Base-by-base conservation (phyloP, 2,329 filamentous ascomycete genomes). In the Paramyrothecium roridum region DNA sequence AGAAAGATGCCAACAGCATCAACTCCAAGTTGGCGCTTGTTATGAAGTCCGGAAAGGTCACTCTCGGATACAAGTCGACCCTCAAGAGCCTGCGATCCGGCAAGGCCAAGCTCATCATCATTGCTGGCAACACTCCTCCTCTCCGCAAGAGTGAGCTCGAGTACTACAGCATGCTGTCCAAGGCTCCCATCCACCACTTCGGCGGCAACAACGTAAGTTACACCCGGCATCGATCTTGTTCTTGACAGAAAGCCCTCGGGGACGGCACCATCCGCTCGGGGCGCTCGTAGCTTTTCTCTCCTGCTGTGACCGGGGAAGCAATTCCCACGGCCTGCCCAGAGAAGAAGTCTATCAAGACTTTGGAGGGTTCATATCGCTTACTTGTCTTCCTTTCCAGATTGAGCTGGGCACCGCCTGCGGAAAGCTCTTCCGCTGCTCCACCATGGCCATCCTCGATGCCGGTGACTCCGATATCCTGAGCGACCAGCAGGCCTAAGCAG, bases 61-160 rank as follows among this genome's bases (percentile, higher is more conserved):
- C 72, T 62, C 70, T 75, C 56, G 72, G 72, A 48, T 75, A 75
- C 68, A 74, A 74, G 70, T 72, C 72, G 49, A 70, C 70, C 54
- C 84, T 95, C 74, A 96, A 98, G 89, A 83, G 83, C 67, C 89
- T 98, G 69, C 90, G 93, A 72, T 89, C 87, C 67, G 93, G 93
- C 79, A 98, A 97, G 88, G 95, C 95, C 78, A 98, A 98, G 90
- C 87, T 97, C 67, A 91, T 98, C 77, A 92, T 96, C 80, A 96
- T 96, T 58, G 72, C 74, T 68, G 92, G 90, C 80, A 98, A 99
- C 86, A 96, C 93, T 67, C 93, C 93, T 74, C 95, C 95, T 78
- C 90, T 99, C 71, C 88, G 93, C 79, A 99, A 98, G 89, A 91
- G 86, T 72, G 93, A 98, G 85, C 87, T 97, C 62, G 93, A 97